Base-by-base conservation (phyloP, 371 early-diverging fungal genomes). In the Mortierella sp. region DNA sequence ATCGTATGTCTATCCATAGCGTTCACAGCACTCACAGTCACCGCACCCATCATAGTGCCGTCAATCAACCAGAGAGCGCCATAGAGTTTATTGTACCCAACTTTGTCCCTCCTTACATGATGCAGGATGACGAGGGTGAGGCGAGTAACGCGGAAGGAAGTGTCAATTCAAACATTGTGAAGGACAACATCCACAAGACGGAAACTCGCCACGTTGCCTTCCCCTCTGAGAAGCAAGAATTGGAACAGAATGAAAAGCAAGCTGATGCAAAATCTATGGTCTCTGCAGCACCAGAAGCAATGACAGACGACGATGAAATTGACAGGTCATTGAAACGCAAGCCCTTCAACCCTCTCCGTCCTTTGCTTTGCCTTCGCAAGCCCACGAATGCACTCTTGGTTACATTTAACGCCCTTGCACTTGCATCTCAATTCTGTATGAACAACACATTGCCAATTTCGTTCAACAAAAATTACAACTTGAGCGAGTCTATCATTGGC, bases 391-490 rank as follows among this genome's bases (percentile, higher is more conserved):
- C 68, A 0, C 54, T 79, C 18, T 40, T 79, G 35, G 72, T 79
- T 16, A 37, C 60, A 0, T 79, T 75, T 64, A 79, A 79, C 28
- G 80, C 71, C 0, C 40, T 75, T 18, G 49, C 80, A 5, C 57
- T 79, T 39, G 80, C 59, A 0, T 70, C 80, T 0, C 80, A 79
- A 68, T 75, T 75, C 47, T 71, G 80, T 20, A 43, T 60, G 78
- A 87, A 85, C 84, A 85, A 62, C 85, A 87, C 62, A 55, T 84
- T 54, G 73, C 87, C 87, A 16, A 84, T 84, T 45, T 84, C 86
- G 0, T 86, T 89, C 66, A 39, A 75, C 22, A 39, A 54, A 0
- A 26, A 81, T 9, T 88, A 88, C 61, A 39, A 70, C 4, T 76
- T 84, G 67, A 73, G 51, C 37, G 83, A 84, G 32, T 74, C 70